Percentiles rank a stretch among this genome's conserved stretches.
These are phyloP conservation scores for Epichloe glyceriae DNA, from an alignment of 2,329 filamentous ascomycete species.

Conservation along the genomic window DNA sequence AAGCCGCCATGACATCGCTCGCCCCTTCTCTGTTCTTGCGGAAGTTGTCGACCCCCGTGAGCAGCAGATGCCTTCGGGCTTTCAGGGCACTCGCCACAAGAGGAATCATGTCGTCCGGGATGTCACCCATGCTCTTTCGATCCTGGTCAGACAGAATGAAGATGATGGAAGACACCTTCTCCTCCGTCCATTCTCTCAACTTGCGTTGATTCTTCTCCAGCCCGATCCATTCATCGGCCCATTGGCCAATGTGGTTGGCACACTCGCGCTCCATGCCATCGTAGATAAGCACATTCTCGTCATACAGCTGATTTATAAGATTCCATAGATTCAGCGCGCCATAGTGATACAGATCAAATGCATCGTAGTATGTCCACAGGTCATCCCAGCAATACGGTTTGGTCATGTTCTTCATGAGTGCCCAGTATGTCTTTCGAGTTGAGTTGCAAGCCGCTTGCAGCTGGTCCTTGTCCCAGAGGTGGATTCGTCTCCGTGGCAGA, in stretches of 20 bases:
- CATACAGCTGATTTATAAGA: conserved; percentile 26
- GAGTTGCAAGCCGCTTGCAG: conserved; percentile 27
- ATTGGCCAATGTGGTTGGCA: conserved; percentile 20
- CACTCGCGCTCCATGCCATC: conserved; percentile 13
- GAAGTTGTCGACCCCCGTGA: conserved; percentile 8
- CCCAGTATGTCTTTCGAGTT: conserved; percentile 23
- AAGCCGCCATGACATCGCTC: conserved; percentile 16
- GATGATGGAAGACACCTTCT: conserved; percentile 12
- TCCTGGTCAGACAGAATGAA: conserved; percentile 16
- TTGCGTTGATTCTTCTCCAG: conserved; percentile 17
- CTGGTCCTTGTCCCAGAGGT: conserved; percentile 27
- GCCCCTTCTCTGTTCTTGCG: conserved; percentile 2
- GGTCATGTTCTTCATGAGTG: conserved; percentile 21
- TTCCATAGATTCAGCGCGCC: conserved; percentile 37
- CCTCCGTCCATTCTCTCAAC: conserved; percentile 16
- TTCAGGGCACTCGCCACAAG: conserved; percentile 21
- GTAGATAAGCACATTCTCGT: conserved; percentile 26
- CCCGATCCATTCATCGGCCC: conserved; percentile 25
- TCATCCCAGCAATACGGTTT: conserved; percentile 23
- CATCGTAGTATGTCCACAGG: conserved; percentile 36
- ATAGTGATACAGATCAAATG: conserved; percentile 30
- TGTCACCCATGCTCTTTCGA: conserved; percentile 15
- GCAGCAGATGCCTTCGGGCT: conserved; percentile 17
- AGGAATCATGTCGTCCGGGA: conserved; percentile 17
- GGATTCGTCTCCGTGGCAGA: conserved; percentile 15